Evolutionary conservation across 768 basidiomycete species (phyloP).

Genomic region (Lactarius indigo): DNA sequence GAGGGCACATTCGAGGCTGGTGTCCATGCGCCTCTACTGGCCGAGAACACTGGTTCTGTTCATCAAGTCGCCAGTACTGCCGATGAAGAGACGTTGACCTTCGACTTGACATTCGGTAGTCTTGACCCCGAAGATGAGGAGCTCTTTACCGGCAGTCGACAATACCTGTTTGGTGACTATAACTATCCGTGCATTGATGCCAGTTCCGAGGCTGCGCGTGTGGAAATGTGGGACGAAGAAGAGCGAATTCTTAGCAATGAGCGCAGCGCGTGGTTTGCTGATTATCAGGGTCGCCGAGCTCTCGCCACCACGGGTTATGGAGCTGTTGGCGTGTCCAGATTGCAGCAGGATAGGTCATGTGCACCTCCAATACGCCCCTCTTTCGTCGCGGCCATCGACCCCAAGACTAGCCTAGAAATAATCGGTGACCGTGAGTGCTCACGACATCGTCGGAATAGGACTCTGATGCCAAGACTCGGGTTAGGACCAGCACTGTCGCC

Average conservation of each 20-base stretch:
- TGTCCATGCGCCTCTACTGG: slow-evolving; percentile 72
- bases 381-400: slow-evolving; percentile 39
- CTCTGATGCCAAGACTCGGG: slow-evolving; percentile 22
- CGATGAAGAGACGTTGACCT: slow-evolving; percentile 47
- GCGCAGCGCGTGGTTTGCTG: slow-evolving; percentile 68
- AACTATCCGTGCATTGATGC: slow-evolving; percentile 88
- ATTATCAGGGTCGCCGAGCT: slow-evolving; percentile 41
- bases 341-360: not conserved
- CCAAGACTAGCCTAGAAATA: slow-evolving; percentile 40
- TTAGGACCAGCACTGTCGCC: slow-evolving; percentile 23
- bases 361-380: slow-evolving; percentile 21
- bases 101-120: slow-evolving; percentile 64
- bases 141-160: slow-evolving; percentile 70
- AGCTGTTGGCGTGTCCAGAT: slow-evolving; percentile 37
- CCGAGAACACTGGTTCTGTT: slow-evolving; percentile 56
- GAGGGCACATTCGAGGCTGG: slow-evolving; percentile 45
- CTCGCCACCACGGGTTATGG: slow-evolving; percentile 50
- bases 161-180: slow-evolving; percentile 87
- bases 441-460: slow-evolving; percentile 45
- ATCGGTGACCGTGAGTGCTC: slow-evolving; percentile 38
- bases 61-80: slow-evolving; percentile 66
- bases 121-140: slow-evolving; percentile 69
- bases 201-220: slow-evolving; percentile 67
- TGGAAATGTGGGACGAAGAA: slow-evolving; percentile 77
- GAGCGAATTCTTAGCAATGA: slow-evolving; percentile 76